A percentile compares a stretch with the other conserved stretches of the same genome.
phyloP scores from a whole-genome alignment of 257 asterid genomes.

The Nyctanthes arbortristis region DNA sequence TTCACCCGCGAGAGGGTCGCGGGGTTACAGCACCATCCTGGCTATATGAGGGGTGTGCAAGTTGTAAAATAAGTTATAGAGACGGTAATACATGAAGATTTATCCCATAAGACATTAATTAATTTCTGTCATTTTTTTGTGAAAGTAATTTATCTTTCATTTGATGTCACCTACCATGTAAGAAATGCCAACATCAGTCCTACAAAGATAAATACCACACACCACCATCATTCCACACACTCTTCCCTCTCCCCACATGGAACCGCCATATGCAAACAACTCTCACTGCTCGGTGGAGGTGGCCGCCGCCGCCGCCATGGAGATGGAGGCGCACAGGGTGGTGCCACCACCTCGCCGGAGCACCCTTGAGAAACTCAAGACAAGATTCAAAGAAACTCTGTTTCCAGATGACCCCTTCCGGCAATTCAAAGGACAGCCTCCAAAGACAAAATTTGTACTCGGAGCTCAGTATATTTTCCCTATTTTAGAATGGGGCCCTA shows the following conservation, averaged over 20 bases:
- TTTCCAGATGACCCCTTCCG: constrained; percentile 86
- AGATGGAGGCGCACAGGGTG: constrained; percentile 68
- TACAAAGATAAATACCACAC: neutral
- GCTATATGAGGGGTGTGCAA: too few species aligned
- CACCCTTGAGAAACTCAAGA: constrained; percentile 47
- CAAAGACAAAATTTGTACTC: constrained; percentile 42
- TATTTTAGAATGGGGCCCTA: constrained; percentile 77
- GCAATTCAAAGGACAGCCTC: constrained; percentile 64
- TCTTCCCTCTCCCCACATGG: too few species aligned
- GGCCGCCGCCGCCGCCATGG: constrained; percentile 46
- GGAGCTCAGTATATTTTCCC: constrained; percentile 74
- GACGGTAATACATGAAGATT: too few species aligned
- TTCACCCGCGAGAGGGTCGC: too few species aligned
- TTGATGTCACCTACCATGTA: too few species aligned
- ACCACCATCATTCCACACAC: neutral
- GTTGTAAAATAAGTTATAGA: too few species aligned
- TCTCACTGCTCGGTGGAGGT: constrained; percentile 31
- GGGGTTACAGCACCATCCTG: too few species aligned
- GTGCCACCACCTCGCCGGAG: constrained; percentile 65
- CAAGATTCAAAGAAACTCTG: constrained; percentile 72
- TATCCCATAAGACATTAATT: too few species aligned
- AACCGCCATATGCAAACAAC: constrained; percentile 20
- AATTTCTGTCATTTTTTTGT: too few species aligned
- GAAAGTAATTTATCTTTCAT: too few species aligned
- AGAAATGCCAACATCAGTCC: too few species aligned